These are phyloP conservation scores for Fonsecaea multimorphosa DNA, from an alignment of 2,329 filamentous ascomycete genomes.

Conservation along the genomic window DNA sequence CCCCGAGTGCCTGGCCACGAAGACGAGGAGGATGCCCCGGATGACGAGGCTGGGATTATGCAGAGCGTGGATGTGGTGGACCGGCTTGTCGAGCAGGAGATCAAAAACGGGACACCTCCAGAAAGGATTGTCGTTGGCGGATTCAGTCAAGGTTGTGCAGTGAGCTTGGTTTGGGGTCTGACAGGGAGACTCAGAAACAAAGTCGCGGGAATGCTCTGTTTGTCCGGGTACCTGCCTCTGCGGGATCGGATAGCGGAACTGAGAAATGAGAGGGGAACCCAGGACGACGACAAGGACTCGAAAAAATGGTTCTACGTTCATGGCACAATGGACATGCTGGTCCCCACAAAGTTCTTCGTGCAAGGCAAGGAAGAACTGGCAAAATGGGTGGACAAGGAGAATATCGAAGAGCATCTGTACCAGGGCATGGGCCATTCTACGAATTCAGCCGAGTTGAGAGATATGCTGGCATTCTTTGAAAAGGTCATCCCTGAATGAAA, in stretches of 20 bases:
- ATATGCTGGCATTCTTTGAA: slow-evolving; percentile 47
- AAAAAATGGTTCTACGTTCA: slow-evolving; percentile 56
- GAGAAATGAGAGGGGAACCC: slow-evolving; percentile 45
- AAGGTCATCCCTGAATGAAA: slow-evolving; percentile 33
- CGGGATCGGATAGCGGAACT: slow-evolving; percentile 48
- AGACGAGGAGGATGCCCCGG: slow-evolving; percentile 51
- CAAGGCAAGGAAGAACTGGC: slow-evolving; percentile 50
- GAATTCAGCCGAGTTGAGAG: slow-evolving; percentile 51
- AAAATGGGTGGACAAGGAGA: slow-evolving; percentile 44
- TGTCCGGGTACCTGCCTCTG: slow-evolving; percentile 58
- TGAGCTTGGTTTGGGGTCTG: slow-evolving; percentile 53
- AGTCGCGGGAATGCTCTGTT: slow-evolving; percentile 50
- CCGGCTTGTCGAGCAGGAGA: slow-evolving; percentile 50
- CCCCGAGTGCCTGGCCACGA: slow-evolving; percentile 46
- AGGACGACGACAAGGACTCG: slow-evolving; percentile 40
- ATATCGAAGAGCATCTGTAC: slow-evolving; percentile 51
- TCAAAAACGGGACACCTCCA: slow-evolving; percentile 49
- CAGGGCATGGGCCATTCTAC: slow-evolving; percentile 57
- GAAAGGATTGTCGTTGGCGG: slow-evolving; percentile 55
- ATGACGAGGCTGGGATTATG: slow-evolving; percentile 55
- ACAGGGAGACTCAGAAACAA: slow-evolving; percentile 43
- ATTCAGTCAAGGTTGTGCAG: slow-evolving; percentile 57
- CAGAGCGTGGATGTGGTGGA: slow-evolving; percentile 50
- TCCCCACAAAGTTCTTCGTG: slow-evolving; percentile 54
- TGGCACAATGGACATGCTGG: slow-evolving; percentile 55